These are phyloP conservation scores for Malassezia pachydermatis DNA, from an alignment of 1,284 basidiomycete species.

Conservation along the genomic window DNA sequence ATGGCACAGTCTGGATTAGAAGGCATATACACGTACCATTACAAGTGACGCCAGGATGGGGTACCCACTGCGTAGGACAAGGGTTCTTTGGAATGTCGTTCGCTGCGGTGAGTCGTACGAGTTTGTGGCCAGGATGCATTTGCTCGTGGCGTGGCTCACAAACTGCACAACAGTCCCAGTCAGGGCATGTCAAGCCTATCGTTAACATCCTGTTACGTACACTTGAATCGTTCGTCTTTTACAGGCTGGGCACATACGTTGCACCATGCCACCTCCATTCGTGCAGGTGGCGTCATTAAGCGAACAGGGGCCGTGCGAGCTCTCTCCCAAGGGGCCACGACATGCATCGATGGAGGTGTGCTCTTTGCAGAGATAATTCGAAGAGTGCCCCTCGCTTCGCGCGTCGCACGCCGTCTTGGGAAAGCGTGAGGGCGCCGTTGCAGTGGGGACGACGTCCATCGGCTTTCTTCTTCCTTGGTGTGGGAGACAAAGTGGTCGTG, in stretches of 20 bases:
- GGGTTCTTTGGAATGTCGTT: constrained; percentile 6
- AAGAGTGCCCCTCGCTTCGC: too few relatives aligned
- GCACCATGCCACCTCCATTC: neutral
- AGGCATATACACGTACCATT: constrained; percentile 5
- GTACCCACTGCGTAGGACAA: neutral
- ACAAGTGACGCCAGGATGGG: constrained; percentile 18
- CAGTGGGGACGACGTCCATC: too few relatives aligned
- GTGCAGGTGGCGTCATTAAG: neutral
- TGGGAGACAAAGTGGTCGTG: too few relatives aligned
- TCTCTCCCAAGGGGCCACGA: too few relatives aligned
- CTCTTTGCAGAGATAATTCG: too few relatives aligned
- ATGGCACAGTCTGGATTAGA: constrained; percentile 10
- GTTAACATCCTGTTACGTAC: neutral
- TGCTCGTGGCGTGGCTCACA: constrained; percentile 3
- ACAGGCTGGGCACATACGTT: constrained; percentile 1
- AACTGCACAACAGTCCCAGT: constrained; percentile 22
- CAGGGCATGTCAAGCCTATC: constrained; percentile 21
- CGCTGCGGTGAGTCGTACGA: constrained; percentile 7
- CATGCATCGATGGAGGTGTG: too few relatives aligned
- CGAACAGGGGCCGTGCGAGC: too few relatives aligned
- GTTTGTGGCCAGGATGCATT: constrained; percentile 22
- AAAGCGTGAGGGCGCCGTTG: too few relatives aligned
- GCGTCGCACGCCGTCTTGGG: too few relatives aligned
- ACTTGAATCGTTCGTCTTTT: neutral
- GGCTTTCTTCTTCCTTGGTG: too few relatives aligned